Evolutionary conservation across 73 alveolate species (phyloP).

Genomic region (Tetrahymena elliotti): DNA sequence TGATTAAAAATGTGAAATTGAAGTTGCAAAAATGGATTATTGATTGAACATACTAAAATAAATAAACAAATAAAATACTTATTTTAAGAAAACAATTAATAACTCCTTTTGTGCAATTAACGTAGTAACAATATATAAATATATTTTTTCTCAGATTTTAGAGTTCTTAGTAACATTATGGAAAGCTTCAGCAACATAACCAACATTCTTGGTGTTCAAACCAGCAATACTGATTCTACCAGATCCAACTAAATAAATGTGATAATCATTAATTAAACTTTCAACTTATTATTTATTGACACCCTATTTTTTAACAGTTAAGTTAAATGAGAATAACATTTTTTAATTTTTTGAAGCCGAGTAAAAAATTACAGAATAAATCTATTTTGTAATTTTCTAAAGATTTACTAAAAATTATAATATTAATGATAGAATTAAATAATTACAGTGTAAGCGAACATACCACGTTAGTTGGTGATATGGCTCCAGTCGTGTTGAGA

Average conservation of each 20-base stretch:
- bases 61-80: background rate
- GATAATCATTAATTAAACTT: conserved; percentile 56
- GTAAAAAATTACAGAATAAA: too few species aligned
- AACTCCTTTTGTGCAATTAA: background rate
- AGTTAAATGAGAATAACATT: too few species aligned
- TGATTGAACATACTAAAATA: background rate
- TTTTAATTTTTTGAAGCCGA: too few species aligned
- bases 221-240: conserved; percentile 85
- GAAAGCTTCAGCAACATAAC: conserved; percentile 73
- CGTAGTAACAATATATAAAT: background rate
- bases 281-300: conserved; percentile 63
- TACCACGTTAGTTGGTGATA: conserved; percentile 72
- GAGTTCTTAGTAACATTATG: conserved; percentile 35
- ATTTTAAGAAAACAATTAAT: too few species aligned
- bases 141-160: conserved; percentile 3
- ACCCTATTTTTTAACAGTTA: conserved; percentile 22
- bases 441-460: conserved; percentile 84
- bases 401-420: too few species aligned
- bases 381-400: too few species aligned
- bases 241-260: conserved; percentile 55
- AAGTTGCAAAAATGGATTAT: background rate
- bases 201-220: conserved; percentile 67
- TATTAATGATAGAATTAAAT: background rate
- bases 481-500: conserved; percentile 74
- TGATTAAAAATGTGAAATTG: too few species aligned